Evolutionary conservation across 805 yeast genomes (phyloP).

Genomic region (Saturnispora kantuleensis): DNA sequence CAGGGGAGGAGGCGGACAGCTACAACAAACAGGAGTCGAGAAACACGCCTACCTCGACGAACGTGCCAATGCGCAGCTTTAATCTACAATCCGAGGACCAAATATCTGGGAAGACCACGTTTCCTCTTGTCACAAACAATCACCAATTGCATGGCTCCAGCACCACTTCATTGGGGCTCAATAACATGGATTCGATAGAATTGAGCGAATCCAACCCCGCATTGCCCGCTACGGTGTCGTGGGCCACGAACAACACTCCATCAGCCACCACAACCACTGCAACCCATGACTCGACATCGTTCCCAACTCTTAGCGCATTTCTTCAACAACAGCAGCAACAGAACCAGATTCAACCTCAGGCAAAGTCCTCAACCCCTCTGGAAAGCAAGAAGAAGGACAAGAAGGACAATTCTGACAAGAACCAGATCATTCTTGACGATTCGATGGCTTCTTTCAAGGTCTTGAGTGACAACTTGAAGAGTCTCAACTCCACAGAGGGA

Average conservation of each 20-base stretch:
- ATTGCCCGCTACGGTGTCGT: conserved; percentile 63
- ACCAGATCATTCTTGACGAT: conserved; percentile 16
- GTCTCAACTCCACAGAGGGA: conserved; percentile 17
- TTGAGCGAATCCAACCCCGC: conserved; percentile 1
- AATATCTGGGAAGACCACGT: conserved; percentile 22
- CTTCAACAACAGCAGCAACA: conserved; percentile 26
- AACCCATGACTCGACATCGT: conserved; percentile 24
- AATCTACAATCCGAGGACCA: conserved; percentile 62
- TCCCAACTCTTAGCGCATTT: conserved; percentile 40
- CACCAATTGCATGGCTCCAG: not conserved
- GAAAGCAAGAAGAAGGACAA: conserved; percentile 19
- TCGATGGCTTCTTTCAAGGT: conserved; percentile 18
- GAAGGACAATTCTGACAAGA: conserved; percentile 20
- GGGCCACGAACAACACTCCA: conserved; percentile 33
- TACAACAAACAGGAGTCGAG: conserved; percentile 70
- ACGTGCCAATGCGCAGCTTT: conserved; percentile 21
- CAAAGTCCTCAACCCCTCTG: conserved; percentile 1
- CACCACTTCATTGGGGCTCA: no score
- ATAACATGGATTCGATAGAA: no score
- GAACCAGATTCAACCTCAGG: conserved; percentile 14
- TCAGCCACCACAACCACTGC: conserved; percentile 16
- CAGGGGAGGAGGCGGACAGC: conserved; percentile 98
- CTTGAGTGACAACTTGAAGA: conserved; percentile 21
- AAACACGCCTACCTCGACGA: not conserved
- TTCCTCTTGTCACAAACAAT: conserved; percentile 18